Percentiles rank a stretch among this genome's conserved stretches.
phyloP scores from a whole-genome alignment of 2,329 filamentous ascomycete genomes.

The Talaromyces piceae region DNA sequence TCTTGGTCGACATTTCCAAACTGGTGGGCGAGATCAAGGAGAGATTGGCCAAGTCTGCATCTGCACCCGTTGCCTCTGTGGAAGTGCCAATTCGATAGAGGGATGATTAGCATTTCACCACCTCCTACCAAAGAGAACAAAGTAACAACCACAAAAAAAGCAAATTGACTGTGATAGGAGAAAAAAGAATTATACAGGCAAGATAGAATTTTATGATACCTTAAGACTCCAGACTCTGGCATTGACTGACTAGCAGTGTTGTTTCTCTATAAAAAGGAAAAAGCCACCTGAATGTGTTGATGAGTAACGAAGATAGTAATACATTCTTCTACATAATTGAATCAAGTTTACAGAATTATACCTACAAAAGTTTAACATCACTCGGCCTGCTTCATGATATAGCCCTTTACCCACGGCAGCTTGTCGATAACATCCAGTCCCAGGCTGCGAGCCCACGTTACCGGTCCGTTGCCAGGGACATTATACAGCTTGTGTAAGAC shows the following conservation, averaged over 20 bases:
- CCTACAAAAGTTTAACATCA: constrained; percentile 12
- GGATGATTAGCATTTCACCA: neutral
- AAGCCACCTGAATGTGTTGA: too few relatives aligned
- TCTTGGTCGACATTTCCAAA: constrained; percentile 55
- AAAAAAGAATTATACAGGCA: neutral
- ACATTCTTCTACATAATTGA: neutral
- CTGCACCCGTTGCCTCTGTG: neutral
- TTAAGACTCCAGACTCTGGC: neutral
- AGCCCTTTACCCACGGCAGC: constrained; percentile 67
- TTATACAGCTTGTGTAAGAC: constrained; percentile 90
- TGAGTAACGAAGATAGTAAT: too few relatives aligned
- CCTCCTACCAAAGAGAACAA: neutral
- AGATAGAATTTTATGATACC: neutral
- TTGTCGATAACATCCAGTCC: constrained; percentile 71
- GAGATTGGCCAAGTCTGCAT: constrained; percentile 6
- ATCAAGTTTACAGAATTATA: neutral
- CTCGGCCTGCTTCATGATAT: constrained; percentile 68
- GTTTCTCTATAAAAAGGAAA: too few relatives aligned
- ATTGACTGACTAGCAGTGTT: too few relatives aligned
- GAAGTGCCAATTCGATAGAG: neutral
- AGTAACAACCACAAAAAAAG: too few relatives aligned
- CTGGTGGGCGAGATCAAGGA: constrained; percentile 16
- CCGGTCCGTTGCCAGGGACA: constrained; percentile 62
- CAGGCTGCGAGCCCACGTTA: constrained; percentile 71
- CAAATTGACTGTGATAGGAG: neutral